These are phyloP conservation scores for Hanseniaspora pseudoguilliermondii DNA, from an alignment of 805 yeast species.

Conservation along the genomic window DNA sequence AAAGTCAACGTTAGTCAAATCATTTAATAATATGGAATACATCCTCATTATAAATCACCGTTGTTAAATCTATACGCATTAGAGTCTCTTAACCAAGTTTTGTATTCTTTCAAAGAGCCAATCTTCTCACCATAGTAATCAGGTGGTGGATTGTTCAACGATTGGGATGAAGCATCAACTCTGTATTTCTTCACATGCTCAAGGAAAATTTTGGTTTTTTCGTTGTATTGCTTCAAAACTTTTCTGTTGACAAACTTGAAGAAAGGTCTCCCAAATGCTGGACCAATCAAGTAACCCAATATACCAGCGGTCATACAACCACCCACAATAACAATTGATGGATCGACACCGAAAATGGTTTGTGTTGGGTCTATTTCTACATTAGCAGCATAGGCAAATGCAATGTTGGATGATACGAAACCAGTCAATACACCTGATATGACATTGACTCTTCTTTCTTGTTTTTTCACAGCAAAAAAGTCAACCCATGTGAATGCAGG, in stretches of 20 bases:
- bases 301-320: conserved; percentile 61
- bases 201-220: conserved; percentile 63
- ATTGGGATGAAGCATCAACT: conserved; percentile 84
- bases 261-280: conserved; percentile 52
- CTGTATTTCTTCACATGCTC: conserved; percentile 63
- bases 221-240: conserved; percentile 35
- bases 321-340: conserved; percentile 67
- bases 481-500: conserved; percentile 55
- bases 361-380: conserved; percentile 81
- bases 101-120: conserved; percentile 70
- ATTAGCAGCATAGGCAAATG: conserved; percentile 69
- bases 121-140: conserved; percentile 96
- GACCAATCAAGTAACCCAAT: conserved; percentile 73
- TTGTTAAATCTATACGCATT: conserved; percentile 78
- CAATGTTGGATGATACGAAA: conserved; percentile 45
- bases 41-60: conserved; percentile 37
- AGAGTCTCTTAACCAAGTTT: conserved; percentile 93
- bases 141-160: conserved; percentile 91
- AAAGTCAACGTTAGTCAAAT: neutral
- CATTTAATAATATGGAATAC: neutral
- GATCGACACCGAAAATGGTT: conserved; percentile 75
- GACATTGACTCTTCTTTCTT: conserved; percentile 57
- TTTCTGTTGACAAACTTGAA: conserved; percentile 38
- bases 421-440: conserved; percentile 60
- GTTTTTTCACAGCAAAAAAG: conserved; percentile 62